phyloP scores from a whole-genome alignment of 2,329 filamentous ascomycete species.

The Trichoderma sp. region DNA sequence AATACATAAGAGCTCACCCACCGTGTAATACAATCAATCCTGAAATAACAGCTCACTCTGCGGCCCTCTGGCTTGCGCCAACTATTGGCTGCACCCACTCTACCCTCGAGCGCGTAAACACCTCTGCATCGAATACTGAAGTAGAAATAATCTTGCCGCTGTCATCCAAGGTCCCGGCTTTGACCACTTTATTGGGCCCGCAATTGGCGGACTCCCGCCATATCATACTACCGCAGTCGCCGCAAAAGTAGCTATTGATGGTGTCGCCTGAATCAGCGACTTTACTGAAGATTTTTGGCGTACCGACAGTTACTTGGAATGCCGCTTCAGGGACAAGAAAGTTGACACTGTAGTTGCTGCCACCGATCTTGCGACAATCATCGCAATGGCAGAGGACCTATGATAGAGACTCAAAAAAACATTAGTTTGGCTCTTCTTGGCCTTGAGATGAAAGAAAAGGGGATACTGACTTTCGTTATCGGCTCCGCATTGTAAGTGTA shows the following conservation, averaged over 20 bases:
- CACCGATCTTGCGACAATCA: conserved; percentile 4
- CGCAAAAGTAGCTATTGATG: neutral
- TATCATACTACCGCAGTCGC: neutral
- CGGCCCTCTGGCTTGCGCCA: neutral
- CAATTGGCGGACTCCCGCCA: neutral
- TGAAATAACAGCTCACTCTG: neutral
- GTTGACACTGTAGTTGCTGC: neutral
- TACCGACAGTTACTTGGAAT: neutral
- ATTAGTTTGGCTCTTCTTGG: neutral
- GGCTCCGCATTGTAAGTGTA: neutral
- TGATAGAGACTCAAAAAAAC: neutral
- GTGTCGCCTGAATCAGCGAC: neutral
- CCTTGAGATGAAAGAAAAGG: neutral
- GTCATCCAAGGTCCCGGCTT: neutral
- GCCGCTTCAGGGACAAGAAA: neutral
- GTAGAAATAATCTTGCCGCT: neutral
- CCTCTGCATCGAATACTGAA: neutral
- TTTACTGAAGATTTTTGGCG: neutral
- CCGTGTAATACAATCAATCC: neutral
- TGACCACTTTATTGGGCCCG: neutral
- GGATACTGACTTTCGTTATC: neutral
- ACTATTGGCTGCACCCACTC: neutral
- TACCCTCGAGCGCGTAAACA: neutral
- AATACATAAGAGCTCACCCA: neutral
- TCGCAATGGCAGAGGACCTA: neutral